Conservation (phyloP, 73 alveolate species). For the Tetrahymena malaccensis region DNA sequence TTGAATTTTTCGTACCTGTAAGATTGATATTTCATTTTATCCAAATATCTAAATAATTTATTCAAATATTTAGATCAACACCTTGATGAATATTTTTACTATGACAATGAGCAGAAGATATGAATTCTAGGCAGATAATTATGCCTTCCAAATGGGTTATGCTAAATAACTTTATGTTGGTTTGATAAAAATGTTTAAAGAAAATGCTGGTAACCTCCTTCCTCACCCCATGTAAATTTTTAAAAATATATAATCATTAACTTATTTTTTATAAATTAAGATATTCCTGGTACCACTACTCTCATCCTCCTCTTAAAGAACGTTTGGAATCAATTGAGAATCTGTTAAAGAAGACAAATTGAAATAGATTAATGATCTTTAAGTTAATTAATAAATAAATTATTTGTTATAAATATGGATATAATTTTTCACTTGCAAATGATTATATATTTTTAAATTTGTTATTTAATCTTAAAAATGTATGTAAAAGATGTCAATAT, state of each 20-base stretch:
- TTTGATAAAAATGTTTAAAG: conserved; percentile 42
- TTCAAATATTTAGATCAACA: background rate
- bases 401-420: too few relatives aligned
- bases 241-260: background rate
- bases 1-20: conserved; percentile 49
- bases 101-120: conserved; percentile 26
- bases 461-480: too few relatives aligned
- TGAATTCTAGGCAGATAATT: conserved; percentile 59
- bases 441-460: too few relatives aligned
- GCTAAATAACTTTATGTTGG: conserved; percentile 28
- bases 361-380: too few relatives aligned
- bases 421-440: too few relatives aligned
- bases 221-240: conserved; percentile 57
- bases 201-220: conserved; percentile 48
- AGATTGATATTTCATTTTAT: background rate
- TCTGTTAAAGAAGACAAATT: background rate
- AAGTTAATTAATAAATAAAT: too few relatives aligned
- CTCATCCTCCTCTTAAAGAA: conserved; percentile 58
- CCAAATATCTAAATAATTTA: too few relatives aligned
- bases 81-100: background rate
- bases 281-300: background rate
- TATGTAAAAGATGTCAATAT: background rate
- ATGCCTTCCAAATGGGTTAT: conserved; percentile 42
- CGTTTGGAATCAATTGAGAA: conserved; percentile 43
- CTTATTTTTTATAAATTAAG: background rate